Evolutionary conservation across 768 basidiomycete genomes (phyloP).

Genomic region (Leucogyrophana mollusca): DNA sequence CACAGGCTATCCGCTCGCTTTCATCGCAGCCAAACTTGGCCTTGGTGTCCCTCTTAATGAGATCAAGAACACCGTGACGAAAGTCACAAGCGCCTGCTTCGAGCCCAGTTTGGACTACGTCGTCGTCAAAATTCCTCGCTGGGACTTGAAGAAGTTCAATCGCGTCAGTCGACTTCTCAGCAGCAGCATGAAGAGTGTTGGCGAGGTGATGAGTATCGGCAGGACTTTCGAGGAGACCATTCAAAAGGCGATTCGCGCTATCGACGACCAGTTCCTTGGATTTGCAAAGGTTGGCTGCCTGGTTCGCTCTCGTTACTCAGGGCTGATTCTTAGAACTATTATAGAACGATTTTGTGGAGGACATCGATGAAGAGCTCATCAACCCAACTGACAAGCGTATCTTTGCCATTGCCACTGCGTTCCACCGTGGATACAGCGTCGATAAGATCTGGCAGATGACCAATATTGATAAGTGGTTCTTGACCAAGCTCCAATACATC

Average conservation of each 20-base stretch:
- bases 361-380: constrained; percentile 89
- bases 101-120: constrained; percentile 97
- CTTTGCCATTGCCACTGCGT: constrained; percentile 93
- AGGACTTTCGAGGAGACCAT: constrained; percentile 98
- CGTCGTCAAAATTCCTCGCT: constrained; percentile 98
- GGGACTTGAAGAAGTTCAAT: constrained; percentile 98
- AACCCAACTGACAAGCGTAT: constrained; percentile 98
- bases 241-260: constrained; percentile 95
- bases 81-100: constrained; percentile 95
- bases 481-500: constrained; percentile 84
- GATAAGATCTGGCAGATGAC: constrained; percentile 98
- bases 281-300: constrained; percentile 70
- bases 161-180: constrained; percentile 89
- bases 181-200: constrained; percentile 98
- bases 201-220: constrained; percentile 99
- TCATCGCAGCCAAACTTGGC: constrained; percentile 97
- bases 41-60: constrained; percentile 96
- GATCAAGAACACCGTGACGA: constrained; percentile 97
- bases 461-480: constrained; percentile 98
- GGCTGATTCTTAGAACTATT: background rate
- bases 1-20: constrained; percentile 96
- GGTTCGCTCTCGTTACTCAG: no score
- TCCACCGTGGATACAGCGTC: constrained; percentile 89
- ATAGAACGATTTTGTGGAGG: constrained; percentile 85
- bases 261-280: constrained; percentile 92